phyloP scores from a whole-genome alignment of 1,139 yeast species.

The Barnettozyma hawaiiensis region DNA sequence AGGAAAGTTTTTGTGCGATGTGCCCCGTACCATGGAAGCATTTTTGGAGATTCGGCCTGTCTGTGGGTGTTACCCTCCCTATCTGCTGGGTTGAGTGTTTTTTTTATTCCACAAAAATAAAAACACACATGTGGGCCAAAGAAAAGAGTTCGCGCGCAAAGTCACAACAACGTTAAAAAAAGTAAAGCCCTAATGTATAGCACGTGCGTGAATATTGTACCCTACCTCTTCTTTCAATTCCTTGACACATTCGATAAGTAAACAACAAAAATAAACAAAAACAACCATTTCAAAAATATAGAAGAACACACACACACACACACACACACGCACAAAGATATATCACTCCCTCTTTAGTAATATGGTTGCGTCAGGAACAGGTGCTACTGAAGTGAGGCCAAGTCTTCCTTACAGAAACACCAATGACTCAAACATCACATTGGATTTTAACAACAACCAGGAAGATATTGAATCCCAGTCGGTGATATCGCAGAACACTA shows the following conservation, averaged over 20 bases:
- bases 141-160: too few relatives aligned
- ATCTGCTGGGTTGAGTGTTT: too few relatives aligned
- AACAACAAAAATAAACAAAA: too few relatives aligned
- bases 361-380: neutral
- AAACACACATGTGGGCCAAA: too few relatives aligned
- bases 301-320: too few relatives aligned
- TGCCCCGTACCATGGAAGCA: conserved; percentile 7
- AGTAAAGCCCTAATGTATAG: conserved; percentile 3
- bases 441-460: conserved; percentile 3
- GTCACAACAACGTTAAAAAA: neutral
- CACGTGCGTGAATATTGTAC: neutral
- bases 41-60: too few relatives aligned
- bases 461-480: conserved; percentile 7
- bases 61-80: too few relatives aligned
- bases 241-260: neutral
- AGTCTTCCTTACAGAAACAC: neutral
- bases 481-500: conserved; percentile 8
- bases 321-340: too few relatives aligned
- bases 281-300: too few relatives aligned
- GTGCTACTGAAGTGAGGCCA: neutral
- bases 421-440: neutral
- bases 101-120: too few relatives aligned
- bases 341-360: neutral
- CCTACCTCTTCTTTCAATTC: too few relatives aligned
- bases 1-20: conserved; percentile 5